A percentile compares a stretch with the other conserved stretches of the same genome.
These are phyloP conservation scores for Penicillium sp. DNA, from an alignment of 2,329 filamentous ascomycete genomes.

Conservation along the genomic window DNA sequence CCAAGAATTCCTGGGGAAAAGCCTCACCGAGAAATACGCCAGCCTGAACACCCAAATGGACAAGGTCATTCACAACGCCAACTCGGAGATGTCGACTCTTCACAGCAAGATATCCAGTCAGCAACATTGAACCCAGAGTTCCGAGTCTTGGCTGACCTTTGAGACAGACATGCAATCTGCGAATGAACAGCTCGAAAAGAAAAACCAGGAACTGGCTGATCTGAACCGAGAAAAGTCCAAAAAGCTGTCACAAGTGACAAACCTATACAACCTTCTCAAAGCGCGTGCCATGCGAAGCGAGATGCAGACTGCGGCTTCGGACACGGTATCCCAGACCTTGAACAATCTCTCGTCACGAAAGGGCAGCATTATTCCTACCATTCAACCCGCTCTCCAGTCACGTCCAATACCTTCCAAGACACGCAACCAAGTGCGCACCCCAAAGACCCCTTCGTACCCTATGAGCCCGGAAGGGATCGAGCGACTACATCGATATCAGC, in stretches of 20 bases:
- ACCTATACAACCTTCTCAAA: conserved; percentile 55
- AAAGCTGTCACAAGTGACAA: conserved; percentile 64
- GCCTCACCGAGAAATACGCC: conserved; percentile 66
- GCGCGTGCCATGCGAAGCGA: conserved; percentile 52
- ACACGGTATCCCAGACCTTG: conserved; percentile 48
- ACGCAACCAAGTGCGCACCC: conserved; percentile 13
- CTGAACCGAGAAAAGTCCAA: conserved; percentile 66
- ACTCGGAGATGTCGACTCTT: conserved; percentile 63
- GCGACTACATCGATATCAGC: conserved; percentile 38
- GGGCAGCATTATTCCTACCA: conserved; percentile 8
- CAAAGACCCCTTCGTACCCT: conserved; percentile 26
- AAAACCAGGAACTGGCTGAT: conserved; percentile 66
- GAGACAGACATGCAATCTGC: conserved; percentile 54
- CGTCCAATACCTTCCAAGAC: neutral
- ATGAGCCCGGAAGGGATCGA: conserved; percentile 31
- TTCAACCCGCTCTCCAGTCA: neutral
- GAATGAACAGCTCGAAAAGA: conserved; percentile 60
- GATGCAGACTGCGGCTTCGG: conserved; percentile 53
- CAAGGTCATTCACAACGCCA: conserved; percentile 69
- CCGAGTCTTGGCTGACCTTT: conserved; percentile 5
- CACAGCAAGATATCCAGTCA: conserved; percentile 61
- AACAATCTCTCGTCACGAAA: conserved; percentile 31
- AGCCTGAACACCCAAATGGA: conserved; percentile 63
- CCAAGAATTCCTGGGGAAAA: conserved; percentile 69
- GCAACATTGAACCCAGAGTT: conserved; percentile 16